Percentiles rank a stretch among this genome's conserved stretches.
Evolutionary conservation across 345 rosid species (phyloP).

Genomic region (Salix brachista): DNA sequence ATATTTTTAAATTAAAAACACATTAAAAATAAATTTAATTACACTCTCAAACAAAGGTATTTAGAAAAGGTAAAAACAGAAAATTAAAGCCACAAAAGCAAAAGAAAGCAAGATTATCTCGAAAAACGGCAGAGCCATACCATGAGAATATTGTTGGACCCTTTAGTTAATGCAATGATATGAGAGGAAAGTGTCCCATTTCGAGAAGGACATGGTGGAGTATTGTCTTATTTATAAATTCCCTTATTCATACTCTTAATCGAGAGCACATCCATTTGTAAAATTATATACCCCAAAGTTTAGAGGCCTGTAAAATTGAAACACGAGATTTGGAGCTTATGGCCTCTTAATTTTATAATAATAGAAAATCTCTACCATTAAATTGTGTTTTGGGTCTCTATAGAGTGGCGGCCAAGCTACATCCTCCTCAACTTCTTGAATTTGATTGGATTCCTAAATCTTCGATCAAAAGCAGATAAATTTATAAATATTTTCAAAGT

Average conservation of each 20-base stretch:
- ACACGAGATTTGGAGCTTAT: neutral
- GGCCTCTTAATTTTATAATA: neutral
- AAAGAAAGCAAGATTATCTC: conserved; percentile 12
- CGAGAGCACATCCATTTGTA: neutral
- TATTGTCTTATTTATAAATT: neutral
- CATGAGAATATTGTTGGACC: conserved; percentile 46
- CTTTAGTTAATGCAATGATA: conserved; percentile 28
- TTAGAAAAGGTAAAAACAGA: neutral
- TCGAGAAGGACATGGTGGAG: conserved; percentile 20
- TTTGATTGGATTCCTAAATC: neutral
- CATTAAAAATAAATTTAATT: no score
- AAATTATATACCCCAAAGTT: neutral
- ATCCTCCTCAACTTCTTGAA: neutral
- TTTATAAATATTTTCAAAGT: neutral
- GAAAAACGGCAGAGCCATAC: conserved; percentile 31
- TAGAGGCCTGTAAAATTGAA: no score
- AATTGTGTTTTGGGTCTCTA: no score
- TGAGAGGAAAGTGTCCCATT: conserved; percentile 33
- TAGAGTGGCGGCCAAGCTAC: neutral
- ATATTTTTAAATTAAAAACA: no score
- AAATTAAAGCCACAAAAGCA: conserved; percentile 2
- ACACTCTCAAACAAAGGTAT: no score
- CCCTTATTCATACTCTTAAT: neutral
- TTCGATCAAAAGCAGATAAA: neutral
- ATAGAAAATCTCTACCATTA: neutral